phyloP scores from a whole-genome alignment of 129 eudicot species.

The Logfia minima region DNA sequence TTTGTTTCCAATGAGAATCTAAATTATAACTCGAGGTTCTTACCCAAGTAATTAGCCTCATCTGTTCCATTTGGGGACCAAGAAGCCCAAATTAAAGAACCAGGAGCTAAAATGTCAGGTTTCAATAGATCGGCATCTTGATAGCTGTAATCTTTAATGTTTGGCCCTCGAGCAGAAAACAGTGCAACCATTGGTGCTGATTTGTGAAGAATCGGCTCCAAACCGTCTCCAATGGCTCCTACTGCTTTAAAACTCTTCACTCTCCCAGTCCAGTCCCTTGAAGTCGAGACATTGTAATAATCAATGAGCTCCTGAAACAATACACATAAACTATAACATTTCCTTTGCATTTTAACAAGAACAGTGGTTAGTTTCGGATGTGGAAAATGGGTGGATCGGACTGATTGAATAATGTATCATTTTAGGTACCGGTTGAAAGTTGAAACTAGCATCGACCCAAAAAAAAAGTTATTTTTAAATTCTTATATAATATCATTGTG shows the following conservation, averaged over 20 bases:
- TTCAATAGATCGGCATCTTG: constrained; percentile 94
- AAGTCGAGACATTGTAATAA: constrained; percentile 81
- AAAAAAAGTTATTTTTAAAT: too few species aligned
- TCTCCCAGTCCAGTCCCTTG: constrained; percentile 98
- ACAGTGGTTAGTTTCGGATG: not conserved
- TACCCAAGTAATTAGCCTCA: constrained; percentile 85
- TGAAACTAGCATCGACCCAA: not conserved
- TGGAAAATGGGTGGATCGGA: not conserved
- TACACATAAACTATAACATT: constrained; percentile 17
- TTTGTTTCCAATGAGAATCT: not conserved
- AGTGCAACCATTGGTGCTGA: constrained; percentile 97
- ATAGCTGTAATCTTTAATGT: constrained; percentile 90
- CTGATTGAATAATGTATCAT: not conserved
- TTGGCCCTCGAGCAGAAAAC: constrained; percentile 96
- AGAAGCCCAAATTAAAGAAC: constrained; percentile 98
- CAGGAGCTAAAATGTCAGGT: constrained; percentile 97
- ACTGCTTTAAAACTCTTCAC: constrained; percentile 83
- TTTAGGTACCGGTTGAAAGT: not conserved
- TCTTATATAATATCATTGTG: too few species aligned
- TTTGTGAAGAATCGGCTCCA: constrained; percentile 74
- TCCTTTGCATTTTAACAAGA: not conserved
- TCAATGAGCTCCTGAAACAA: constrained; percentile 81
- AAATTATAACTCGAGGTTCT: not conserved
- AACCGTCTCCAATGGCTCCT: constrained; percentile 86
- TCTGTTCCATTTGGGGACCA: constrained; percentile 98